Evolutionary conservation across 2,329 filamentous ascomycete genomes (phyloP), one percentile per base, ranked within the genome.

Genomic region (Venturia nashicola): DNA sequence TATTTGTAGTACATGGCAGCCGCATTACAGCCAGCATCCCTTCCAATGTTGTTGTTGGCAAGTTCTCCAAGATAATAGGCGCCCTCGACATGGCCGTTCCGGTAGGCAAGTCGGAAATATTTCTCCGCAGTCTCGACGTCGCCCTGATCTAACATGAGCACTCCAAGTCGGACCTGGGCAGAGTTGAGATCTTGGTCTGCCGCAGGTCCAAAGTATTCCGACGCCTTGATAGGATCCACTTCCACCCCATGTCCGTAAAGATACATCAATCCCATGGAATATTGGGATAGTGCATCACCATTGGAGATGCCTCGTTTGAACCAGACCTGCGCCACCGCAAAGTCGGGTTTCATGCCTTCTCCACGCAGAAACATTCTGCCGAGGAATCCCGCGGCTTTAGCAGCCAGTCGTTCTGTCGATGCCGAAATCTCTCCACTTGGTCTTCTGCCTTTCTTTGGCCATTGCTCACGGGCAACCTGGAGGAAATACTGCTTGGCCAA

Each of bases 21-120:
- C 65, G 90, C 81, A 8, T 81, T 82, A 70, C 92, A 97, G 14
- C 88, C 87, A 68, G 86, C 86, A 68, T 96, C 90, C 43, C 89
- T 82, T 5, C 90, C 91, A 39, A 95, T 83, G 0, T 90, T 91
- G 67, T 90, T 84, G 68, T 92, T 84, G 32, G 86, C 87, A 78
- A 96, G 85, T 75, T 97, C 92, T 1, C 90, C 92, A 4, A 97
- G 83, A 73, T 96, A 96, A 76, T 96, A 97, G 72, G 90, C 90
- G 0, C 91, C 89, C 74, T 96, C 91, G 66, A 96, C 88, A 71
- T 91, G 89, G 16, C 87, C 87, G 72, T 91, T 91, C 32, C 90
- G 81, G 48, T 88, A 88, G 5, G 92, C 92, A 59, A 93, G 81
- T 71, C 96, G 91, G 69, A 97, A 96, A 73, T 95, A 96, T 68